These are phyloP conservation scores for Calonectria pseudoturangicola DNA, from an alignment of 2,329 filamentous ascomycete genomes.

Conservation along the genomic window DNA sequence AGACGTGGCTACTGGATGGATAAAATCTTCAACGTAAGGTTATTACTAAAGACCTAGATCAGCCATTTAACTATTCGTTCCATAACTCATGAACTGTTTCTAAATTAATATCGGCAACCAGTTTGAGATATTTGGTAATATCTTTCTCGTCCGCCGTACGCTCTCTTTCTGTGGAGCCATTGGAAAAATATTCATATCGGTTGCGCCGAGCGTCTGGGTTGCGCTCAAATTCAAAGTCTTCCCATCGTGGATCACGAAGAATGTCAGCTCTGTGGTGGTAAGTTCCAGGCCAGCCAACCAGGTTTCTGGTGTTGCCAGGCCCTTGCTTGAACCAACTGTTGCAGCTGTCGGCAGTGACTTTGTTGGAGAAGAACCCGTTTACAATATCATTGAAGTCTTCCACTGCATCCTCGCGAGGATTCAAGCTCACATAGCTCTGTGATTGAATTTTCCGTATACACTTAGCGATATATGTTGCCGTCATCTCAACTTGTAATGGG, in stretches of 20 bases:
- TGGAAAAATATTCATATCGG: constrained; percentile 3
- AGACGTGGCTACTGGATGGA: too few relatives aligned
- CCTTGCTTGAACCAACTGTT: constrained; percentile 37
- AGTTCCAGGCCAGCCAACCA: constrained; percentile 4
- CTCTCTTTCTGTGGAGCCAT: constrained; percentile 11
- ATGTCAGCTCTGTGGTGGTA: constrained; percentile 4
- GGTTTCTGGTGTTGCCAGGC: constrained; percentile 13
- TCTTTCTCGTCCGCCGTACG: not conserved
- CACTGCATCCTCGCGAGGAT: constrained; percentile 10
- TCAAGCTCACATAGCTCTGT: constrained; percentile 1
- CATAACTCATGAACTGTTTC: not conserved
- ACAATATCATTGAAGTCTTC: constrained; percentile 34
- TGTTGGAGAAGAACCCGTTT: constrained; percentile 30
- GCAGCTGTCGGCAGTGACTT: constrained; percentile 28
- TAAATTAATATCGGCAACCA: not conserved
- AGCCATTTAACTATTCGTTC: constrained; percentile 1
- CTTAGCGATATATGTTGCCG: constrained; percentile 3
- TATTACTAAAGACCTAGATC: not conserved
- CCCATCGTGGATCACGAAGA: constrained; percentile 10
- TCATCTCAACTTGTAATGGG: constrained; percentile 1
- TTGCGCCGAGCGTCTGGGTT: not conserved
- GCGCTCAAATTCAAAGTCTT: constrained; percentile 20
- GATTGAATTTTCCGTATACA: constrained; percentile 10
- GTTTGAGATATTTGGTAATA: not conserved
- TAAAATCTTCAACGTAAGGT: not conserved